phyloP scores from a whole-genome alignment of 305 asterid species.

The Rubia peregrina region DNA sequence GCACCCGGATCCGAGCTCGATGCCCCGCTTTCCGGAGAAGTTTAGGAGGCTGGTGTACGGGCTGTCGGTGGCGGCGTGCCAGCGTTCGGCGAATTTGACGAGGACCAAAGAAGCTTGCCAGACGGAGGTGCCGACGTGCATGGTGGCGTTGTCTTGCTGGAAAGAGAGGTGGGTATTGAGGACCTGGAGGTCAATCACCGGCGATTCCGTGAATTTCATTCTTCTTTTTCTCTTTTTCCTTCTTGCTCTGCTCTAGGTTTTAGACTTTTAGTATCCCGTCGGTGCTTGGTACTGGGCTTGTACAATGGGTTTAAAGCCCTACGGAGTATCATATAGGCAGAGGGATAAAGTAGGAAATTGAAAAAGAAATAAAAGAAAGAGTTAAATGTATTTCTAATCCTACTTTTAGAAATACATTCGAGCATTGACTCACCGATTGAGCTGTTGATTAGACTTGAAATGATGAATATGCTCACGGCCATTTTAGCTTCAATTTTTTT shows the following conservation, averaged over 20 bases:
- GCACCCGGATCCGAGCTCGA: slow-evolving; percentile 93
- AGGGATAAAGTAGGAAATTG: too few relatives aligned
- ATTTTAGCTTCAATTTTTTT: too few relatives aligned
- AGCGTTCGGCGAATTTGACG: slow-evolving; percentile 88
- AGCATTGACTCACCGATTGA: too few relatives aligned
- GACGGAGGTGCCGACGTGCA: slow-evolving; percentile 97
- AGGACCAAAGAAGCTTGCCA: slow-evolving; percentile 94
- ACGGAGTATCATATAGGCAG: too few relatives aligned
- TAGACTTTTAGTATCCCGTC: too few relatives aligned
- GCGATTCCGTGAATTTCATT: slow-evolving; percentile 84
- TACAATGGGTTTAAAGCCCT: too few relatives aligned
- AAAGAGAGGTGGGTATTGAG: slow-evolving; percentile 45
- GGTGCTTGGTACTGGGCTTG: too few relatives aligned
- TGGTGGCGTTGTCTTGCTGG: slow-evolving; percentile 91
- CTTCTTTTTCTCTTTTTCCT: not conserved
- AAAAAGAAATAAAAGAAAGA: too few relatives aligned
- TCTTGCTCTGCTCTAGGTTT: not conserved
- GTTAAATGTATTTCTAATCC: too few relatives aligned
- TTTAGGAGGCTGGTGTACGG: slow-evolving; percentile 63
- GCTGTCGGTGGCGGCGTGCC: slow-evolving; percentile 55
- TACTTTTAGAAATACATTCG: too few relatives aligned
- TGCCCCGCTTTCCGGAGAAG: slow-evolving; percentile 62
- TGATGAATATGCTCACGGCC: too few relatives aligned
- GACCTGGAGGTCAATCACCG: slow-evolving; percentile 64
- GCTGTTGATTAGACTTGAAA: too few relatives aligned